Conservation (phyloP, 192 early-diverging fungal species). For the Blastocladiella britannica region DNA sequence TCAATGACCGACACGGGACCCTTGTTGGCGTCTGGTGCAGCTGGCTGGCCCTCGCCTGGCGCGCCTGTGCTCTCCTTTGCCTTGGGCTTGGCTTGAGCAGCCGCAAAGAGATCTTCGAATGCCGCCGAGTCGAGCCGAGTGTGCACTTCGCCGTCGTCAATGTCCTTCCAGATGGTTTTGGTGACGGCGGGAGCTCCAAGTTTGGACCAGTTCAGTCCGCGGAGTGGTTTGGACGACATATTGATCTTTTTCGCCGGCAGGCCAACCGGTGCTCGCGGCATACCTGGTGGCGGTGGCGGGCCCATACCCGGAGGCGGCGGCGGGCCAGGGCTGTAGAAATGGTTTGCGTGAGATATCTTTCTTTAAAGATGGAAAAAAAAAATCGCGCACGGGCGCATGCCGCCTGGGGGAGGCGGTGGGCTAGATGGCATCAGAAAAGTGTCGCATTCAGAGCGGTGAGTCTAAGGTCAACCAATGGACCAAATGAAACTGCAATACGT, state of each 20-base stretch:
- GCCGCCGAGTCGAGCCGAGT: constrained; percentile 5
- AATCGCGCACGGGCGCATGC: too few species aligned
- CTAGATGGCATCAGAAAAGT: too few species aligned
- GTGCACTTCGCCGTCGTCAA: constrained; percentile 24
- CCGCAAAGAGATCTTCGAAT: neutral
- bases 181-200: constrained; percentile 19
- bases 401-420: too few species aligned
- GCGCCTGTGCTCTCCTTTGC: too few species aligned
- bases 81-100: neutral
- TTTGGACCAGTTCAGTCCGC: constrained; percentile 35
- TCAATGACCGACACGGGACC: constrained; percentile 2
- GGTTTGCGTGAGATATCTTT: neutral
- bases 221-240: constrained; percentile 24
- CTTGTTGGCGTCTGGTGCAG: too few species aligned
- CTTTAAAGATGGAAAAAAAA: too few species aligned
- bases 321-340: constrained; percentile 8
- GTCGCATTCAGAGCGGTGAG: too few species aligned
- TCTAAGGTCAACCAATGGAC: too few species aligned
- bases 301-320: constrained; percentile 9
- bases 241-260: constrained; percentile 18
- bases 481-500: too few species aligned
- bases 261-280: constrained; percentile 8
- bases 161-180: constrained; percentile 20
- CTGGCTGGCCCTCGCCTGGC: too few species aligned
- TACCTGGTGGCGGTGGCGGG: constrained; percentile 6